Conservation (phyloP, 2,329 filamentous ascomycete genomes). For the Phaeosphaeria sp. region DNA sequence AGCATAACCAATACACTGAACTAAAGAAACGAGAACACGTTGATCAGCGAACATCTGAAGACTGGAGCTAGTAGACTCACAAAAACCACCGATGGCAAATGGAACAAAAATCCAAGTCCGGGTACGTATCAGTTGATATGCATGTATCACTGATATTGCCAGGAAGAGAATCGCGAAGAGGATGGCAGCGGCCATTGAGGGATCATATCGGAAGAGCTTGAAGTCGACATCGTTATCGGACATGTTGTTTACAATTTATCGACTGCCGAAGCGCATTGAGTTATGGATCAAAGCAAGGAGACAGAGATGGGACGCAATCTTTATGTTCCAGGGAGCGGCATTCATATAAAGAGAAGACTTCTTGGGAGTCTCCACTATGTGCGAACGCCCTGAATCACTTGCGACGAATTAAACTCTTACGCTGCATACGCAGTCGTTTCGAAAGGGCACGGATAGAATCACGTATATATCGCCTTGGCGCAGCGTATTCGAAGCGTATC, state of each 20-base stretch:
- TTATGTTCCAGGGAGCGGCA: not conserved
- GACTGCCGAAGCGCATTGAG: not conserved
- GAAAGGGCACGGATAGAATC: not conserved
- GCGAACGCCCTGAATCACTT: not conserved
- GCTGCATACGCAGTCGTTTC: not conserved
- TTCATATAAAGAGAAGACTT: not conserved
- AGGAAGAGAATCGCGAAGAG: conserved; percentile 58
- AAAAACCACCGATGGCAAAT: conserved; percentile 59
- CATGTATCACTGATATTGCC: conserved; percentile 49
- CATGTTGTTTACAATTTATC: not conserved
- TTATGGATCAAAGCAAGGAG: not conserved
- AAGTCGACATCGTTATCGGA: conserved; percentile 3
- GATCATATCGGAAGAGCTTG: conserved; percentile 46
- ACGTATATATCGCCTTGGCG: not conserved
- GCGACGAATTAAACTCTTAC: not conserved
- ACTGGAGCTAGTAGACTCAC: conserved; percentile 45
- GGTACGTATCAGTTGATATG: conserved; percentile 50
- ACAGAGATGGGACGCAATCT: not conserved
- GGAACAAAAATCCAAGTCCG: conserved; percentile 61
- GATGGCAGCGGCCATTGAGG: conserved; percentile 55
- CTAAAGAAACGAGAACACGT: not conserved
- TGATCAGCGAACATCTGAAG: too few species aligned
- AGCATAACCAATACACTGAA: not conserved
- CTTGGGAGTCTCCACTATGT: not conserved
- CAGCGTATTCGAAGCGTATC: not conserved